Evolutionary conservation across 164 flowering plant species (phyloP), one percentile per base, ranked within the genome.

Genomic region (Aristolochia californica): DNA sequence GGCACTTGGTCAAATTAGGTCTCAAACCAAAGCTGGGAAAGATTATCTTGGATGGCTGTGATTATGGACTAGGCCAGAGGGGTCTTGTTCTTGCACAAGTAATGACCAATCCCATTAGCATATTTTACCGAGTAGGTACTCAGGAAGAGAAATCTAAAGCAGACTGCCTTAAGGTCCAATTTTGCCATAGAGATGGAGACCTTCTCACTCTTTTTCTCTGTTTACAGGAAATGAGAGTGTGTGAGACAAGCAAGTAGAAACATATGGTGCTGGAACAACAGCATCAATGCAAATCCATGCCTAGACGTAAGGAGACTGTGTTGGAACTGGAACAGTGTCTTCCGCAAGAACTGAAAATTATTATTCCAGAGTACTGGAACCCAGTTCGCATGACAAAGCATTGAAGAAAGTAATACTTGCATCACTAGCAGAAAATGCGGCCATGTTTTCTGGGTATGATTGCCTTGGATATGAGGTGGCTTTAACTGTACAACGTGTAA

Each of bases 251-350:
- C 72, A 13, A 69, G 57, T 59, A 77, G 55, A 66, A 88, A 82
- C 50, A 70, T 22, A 48, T 94, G 99, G 99, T 94, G 99, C 69
- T 90, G 96, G 97, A 78, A 81, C 7, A 88, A 90, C 65, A 85
- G 97, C 64, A 82, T 94, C 23, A 94, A 94, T 80, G 97, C 91
- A 14, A 94, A 88, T 64, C 97, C 47, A 77, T 94, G 96, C 57
- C 89, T 55, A 75, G 96, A 63, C 90, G 99, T 68, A 77, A 71
- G 28, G 99, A 90, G 23, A 73, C 88, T 14, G 79, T 94, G n/a
- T 18, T 50, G 17, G 99, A 94, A 64, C 61, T 88, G 74, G 95
- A 88, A 54, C 62, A 51, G 48, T 90, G 96, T 65, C 79, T 94
- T 38, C 50, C 68, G 62, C 68, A 69, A 62, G 99, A 90, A 66